Conservation (phyloP, 164 flowering plant species). For the Magnolia changhungtana region DNA sequence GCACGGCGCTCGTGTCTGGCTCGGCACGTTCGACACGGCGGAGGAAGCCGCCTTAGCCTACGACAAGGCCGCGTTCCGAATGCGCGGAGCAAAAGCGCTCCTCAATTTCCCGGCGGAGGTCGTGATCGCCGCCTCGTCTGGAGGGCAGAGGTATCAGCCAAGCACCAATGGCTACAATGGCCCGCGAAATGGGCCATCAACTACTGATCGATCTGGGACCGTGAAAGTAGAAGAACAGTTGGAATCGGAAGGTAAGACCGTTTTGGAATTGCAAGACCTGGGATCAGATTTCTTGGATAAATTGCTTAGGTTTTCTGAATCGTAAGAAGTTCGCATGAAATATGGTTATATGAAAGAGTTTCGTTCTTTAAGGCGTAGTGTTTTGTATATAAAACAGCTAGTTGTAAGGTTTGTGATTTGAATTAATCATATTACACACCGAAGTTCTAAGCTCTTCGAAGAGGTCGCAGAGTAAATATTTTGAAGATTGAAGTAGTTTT, state of each 20-base stretch:
- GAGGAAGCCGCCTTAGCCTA: constrained; percentile 78
- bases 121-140: constrained; percentile 4
- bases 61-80: constrained; percentile 61
- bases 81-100: constrained; percentile 65
- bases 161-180: not conserved
- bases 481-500: too few relatives aligned
- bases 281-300: not conserved
- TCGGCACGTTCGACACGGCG: constrained; percentile 64
- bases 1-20: constrained; percentile 61
- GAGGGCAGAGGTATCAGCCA: not conserved
- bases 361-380: too few relatives aligned
- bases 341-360: too few relatives aligned
- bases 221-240: not conserved
- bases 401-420: too few relatives aligned
- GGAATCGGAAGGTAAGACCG: not conserved
- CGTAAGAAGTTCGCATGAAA: not conserved
- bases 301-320: not conserved
- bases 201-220: not conserved
- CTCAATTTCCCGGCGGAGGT: constrained; percentile 59
- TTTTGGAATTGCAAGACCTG: not conserved
- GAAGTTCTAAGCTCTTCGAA: too few relatives aligned
- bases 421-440: too few relatives aligned
- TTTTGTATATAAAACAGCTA: too few relatives aligned
- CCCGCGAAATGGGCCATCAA: not conserved
- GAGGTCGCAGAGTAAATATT: too few relatives aligned